These are phyloP conservation scores for Amanita exitialis DNA, from an alignment of 768 basidiomycete genomes.

Conservation along the genomic window DNA sequence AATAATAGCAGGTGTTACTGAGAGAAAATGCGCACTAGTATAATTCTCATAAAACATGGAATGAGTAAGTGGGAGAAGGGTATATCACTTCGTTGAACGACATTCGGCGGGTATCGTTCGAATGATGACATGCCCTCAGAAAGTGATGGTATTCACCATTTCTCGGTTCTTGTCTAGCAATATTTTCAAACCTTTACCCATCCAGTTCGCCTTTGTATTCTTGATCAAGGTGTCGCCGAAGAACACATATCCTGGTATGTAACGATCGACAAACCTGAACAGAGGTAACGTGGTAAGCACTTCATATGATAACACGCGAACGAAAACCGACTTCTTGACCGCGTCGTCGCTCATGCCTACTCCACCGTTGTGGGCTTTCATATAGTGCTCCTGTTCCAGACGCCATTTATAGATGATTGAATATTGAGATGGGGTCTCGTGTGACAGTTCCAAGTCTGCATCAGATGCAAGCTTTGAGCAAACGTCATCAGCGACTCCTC, in stretches of 20 bases:
- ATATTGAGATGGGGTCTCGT: slow-evolving; percentile 21
- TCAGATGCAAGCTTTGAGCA: slow-evolving; percentile 15
- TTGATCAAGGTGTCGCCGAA: slow-evolving; percentile 38
- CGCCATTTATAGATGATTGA: slow-evolving; percentile 80
- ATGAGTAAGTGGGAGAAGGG: too few relatives aligned
- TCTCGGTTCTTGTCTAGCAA: slow-evolving; percentile 45
- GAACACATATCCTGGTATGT: slow-evolving; percentile 90
- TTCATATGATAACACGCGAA: slow-evolving; percentile 17
- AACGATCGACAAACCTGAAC: slow-evolving; percentile 77
- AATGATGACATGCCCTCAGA: slow-evolving; percentile 25
- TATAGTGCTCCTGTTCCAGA: slow-evolving; percentile 78
- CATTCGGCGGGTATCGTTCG: too few relatives aligned
- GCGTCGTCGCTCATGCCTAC: slow-evolving; percentile 77
- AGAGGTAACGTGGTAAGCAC: not conserved
- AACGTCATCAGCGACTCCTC: not conserved
- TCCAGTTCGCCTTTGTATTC: slow-evolving; percentile 13
- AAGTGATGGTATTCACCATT: slow-evolving; percentile 28
- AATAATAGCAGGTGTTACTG: not conserved
- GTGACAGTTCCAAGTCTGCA: slow-evolving; percentile 18
- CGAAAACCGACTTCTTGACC: slow-evolving; percentile 44
- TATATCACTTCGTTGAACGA: too few relatives aligned
- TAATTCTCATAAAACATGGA: too few relatives aligned
- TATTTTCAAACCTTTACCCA: slow-evolving; percentile 40
- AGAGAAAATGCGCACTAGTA: not conserved
- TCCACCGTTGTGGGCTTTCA: slow-evolving; percentile 82